Percentiles rank a stretch among this genome's conserved stretches.
Conservation (phyloP, 495 filamentous ascomycete genomes). For the Aspergillus haitiensis region DNA sequence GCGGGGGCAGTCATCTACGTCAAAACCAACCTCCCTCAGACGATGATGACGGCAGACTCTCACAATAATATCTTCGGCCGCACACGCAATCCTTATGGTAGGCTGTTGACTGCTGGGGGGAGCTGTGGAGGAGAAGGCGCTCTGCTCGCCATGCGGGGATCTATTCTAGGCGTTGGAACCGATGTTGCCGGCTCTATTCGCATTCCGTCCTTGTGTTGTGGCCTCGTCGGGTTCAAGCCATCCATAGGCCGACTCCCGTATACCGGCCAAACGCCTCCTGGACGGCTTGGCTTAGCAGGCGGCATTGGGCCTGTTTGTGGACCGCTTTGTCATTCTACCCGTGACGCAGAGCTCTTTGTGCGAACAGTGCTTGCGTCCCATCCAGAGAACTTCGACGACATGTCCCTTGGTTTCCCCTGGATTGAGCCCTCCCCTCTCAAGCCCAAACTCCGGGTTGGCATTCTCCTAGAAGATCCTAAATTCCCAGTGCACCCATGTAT, state of each 20-base stretch:
- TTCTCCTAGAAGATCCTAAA: slow-evolving; percentile 52
- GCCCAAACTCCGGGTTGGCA: slow-evolving; percentile 46
- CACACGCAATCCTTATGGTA: slow-evolving; percentile 56
- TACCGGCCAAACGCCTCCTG: slow-evolving; percentile 35
- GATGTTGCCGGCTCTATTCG: slow-evolving; percentile 67
- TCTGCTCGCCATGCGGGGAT: slow-evolving; percentile 56
- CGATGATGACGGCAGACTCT: slow-evolving; percentile 51
- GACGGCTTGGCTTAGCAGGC: slow-evolving; percentile 43
- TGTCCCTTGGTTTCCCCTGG: slow-evolving; percentile 25
- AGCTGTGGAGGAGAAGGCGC: slow-evolving; percentile 65
- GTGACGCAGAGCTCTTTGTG: slow-evolving; percentile 33
- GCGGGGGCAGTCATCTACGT: slow-evolving; percentile 54
- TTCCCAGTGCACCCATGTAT: slow-evolving; percentile 57
- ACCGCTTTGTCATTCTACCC: slow-evolving; percentile 42
- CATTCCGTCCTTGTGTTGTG: slow-evolving; percentile 60
- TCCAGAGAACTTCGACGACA: slow-evolving; percentile 24
- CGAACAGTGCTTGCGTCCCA: slow-evolving; percentile 17
- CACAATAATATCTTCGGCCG: slow-evolving; percentile 41
- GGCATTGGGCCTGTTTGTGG: slow-evolving; percentile 34
- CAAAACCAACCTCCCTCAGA: slow-evolving; percentile 61
- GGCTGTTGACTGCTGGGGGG: slow-evolving; percentile 54
- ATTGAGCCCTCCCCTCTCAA: slow-evolving; percentile 6
- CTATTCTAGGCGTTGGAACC: slow-evolving; percentile 61
- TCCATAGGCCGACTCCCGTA: slow-evolving; percentile 55
- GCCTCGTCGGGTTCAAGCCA: slow-evolving; percentile 61